These are phyloP conservation scores for Diatrype stigma DNA, from an alignment of 2,329 filamentous ascomycete species.

Conservation along the genomic window DNA sequence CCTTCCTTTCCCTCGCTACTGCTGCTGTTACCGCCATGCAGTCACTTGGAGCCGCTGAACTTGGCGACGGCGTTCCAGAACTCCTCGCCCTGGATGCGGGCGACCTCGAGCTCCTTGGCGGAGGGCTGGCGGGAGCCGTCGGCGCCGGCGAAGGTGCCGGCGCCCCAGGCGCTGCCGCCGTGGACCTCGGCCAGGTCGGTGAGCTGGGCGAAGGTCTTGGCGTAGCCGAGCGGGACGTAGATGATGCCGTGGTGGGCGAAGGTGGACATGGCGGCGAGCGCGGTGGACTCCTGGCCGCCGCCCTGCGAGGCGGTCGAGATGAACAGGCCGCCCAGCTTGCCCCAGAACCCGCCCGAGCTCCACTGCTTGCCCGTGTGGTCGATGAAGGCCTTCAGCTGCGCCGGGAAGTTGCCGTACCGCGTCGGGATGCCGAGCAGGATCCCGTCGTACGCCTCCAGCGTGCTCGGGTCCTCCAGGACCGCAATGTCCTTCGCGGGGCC, in stretches of 20 bases:
- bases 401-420: conserved; percentile 94
- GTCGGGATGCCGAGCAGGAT: conserved; percentile 95
- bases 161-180: conserved; percentile 88
- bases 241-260: conserved; percentile 90
- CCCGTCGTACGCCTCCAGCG: conserved; percentile 74
- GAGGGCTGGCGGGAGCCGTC: conserved; percentile 84
- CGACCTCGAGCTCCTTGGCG: conserved; percentile 71
- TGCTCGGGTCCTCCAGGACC: conserved; percentile 52
- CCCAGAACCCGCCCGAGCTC: conserved; percentile 69
- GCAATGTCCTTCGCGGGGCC: conserved; percentile 66
- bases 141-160: conserved; percentile 75
- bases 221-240: conserved; percentile 94
- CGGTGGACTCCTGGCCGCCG: conserved; percentile 91
- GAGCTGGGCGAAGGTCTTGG: conserved; percentile 68
- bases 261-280: conserved; percentile 75
- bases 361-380: conserved; percentile 86
- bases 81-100: conserved; percentile 74
- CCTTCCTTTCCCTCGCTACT: conserved; percentile 23
- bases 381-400: conserved; percentile 93
- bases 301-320: conserved; percentile 79
- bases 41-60: conserved; percentile 60
- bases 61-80: conserved; percentile 79
- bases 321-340: conserved; percentile 91
- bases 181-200: conserved; percentile 73
- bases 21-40: conserved; percentile 61